Conservation (phyloP, 768 basidiomycete species). For the Phanerochaete carnosa region DNA sequence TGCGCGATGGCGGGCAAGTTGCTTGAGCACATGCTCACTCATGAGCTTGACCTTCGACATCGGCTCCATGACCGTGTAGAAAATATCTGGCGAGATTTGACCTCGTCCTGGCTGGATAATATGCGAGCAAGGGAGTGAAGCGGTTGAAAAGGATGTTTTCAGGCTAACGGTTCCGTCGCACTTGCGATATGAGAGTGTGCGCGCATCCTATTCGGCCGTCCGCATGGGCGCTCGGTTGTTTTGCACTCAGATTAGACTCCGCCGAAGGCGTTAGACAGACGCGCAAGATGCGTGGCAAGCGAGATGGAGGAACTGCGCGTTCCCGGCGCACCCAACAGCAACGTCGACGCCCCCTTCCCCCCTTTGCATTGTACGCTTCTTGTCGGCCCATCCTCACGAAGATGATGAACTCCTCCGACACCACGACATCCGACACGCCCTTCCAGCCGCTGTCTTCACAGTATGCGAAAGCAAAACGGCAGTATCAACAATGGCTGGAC, state of each 20-base stretch:
- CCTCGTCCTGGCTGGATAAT: neutral
- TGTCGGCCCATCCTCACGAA: neutral
- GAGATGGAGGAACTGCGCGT: neutral
- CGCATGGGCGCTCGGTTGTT: neutral
- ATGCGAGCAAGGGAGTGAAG: neutral
- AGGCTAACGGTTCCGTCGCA: neutral
- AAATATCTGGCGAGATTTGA: neutral
- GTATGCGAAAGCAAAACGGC: constrained; percentile 57
- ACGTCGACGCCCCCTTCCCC: neutral
- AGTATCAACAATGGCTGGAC: constrained; percentile 89
- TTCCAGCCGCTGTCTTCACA: constrained; percentile 27
- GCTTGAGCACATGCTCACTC: constrained; percentile 34
- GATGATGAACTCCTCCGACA: constrained; percentile 28
- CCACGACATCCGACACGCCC: constrained; percentile 18
- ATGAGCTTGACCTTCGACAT: constrained; percentile 37
- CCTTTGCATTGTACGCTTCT: neutral
- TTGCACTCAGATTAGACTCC: neutral
- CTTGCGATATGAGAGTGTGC: neutral
- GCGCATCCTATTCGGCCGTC: neutral
- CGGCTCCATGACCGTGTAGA: constrained; percentile 4
- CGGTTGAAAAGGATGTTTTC: neutral
- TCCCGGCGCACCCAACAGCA: neutral
- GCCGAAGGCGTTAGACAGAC: constrained; percentile 4
- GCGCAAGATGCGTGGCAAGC: constrained; percentile 10
- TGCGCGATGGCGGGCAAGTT: constrained; percentile 31